phyloP scores from a whole-genome alignment of 2,329 filamentous ascomycete genomes.

The Ceratocystiopsis minuta region DNA sequence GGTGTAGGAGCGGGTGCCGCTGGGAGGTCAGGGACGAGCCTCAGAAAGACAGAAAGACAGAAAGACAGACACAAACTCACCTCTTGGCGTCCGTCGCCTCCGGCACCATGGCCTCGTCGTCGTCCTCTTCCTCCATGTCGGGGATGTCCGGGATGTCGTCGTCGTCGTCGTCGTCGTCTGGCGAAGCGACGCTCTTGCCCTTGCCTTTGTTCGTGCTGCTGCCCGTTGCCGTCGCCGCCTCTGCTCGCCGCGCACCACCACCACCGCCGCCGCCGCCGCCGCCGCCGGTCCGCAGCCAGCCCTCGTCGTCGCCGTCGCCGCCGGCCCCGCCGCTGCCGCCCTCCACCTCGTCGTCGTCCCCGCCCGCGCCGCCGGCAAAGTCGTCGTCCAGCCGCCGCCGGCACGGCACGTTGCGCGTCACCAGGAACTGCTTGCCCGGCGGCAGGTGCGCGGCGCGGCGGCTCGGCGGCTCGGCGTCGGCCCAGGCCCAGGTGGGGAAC shows the following conservation, averaged over 20 bases:
- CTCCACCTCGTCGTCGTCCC: constrained; percentile 31
- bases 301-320: constrained; percentile 51
- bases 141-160: constrained; percentile 52
- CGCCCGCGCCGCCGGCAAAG: constrained; percentile 53
- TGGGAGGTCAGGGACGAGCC: constrained; percentile 19
- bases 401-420: constrained; percentile 88
- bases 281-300: constrained; percentile 80
- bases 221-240: not conserved
- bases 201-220: not conserved
- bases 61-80: constrained; percentile 15
- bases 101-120: constrained; percentile 88
- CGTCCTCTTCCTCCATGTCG: constrained; percentile 96
- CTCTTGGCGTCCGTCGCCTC: constrained; percentile 39
- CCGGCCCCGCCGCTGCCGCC: constrained; percentile 45
- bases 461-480: constrained; percentile 63
- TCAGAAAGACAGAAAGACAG: too few species aligned
- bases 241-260: constrained; percentile 10
- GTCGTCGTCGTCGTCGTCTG: constrained; percentile 40
- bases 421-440: constrained; percentile 79
- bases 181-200: too few species aligned
- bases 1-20: constrained; percentile 79
- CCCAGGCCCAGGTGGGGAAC: constrained; percentile 97
- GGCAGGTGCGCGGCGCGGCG: constrained; percentile 72
- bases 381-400: constrained; percentile 81
- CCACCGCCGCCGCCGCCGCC: not conserved